phyloP scores from a whole-genome alignment of 805 yeast species.

The Naumovozyma castellii region DNA sequence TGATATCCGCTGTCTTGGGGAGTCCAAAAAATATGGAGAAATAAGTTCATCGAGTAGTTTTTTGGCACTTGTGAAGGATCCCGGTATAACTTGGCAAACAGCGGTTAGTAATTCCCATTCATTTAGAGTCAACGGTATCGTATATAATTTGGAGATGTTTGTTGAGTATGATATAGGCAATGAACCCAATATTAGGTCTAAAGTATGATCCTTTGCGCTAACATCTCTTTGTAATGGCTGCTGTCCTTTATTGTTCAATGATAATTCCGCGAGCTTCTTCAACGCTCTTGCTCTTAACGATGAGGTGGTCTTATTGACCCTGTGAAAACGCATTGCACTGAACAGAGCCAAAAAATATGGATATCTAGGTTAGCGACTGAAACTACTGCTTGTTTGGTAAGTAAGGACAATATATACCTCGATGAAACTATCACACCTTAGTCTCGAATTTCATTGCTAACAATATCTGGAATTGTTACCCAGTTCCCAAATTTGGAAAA shows the following conservation, averaged over 20 bases:
- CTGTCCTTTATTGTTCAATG: slow-evolving; percentile 1
- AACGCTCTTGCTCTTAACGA: slow-evolving; percentile 21
- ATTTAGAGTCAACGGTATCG: slow-evolving; percentile 39
- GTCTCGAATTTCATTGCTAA: too few species aligned
- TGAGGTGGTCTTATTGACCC: slow-evolving; percentile 3
- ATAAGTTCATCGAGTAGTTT: slow-evolving; percentile 35
- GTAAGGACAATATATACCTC: slow-evolving; percentile 1
- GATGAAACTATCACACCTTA: too few species aligned
- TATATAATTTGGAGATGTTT: slow-evolving; percentile 18
- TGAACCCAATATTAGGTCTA: slow-evolving; percentile 16
- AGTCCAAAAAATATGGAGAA: slow-evolving; percentile 39
- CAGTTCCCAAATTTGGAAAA: too few species aligned
- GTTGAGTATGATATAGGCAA: slow-evolving; percentile 24
- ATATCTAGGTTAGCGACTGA: too few species aligned
- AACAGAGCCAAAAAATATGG: background rate
- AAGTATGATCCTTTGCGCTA: slow-evolving; percentile 1
- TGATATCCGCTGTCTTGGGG: slow-evolving; percentile 42
- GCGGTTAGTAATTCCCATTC: slow-evolving; percentile 50
- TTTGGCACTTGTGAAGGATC: slow-evolving; percentile 32
- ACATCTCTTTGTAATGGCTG: background rate
- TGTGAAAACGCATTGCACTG: slow-evolving; percentile 8
- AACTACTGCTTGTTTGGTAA: too few species aligned
- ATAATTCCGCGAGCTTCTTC: slow-evolving; percentile 14
- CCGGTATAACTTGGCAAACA: slow-evolving; percentile 33
- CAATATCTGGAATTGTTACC: too few species aligned